Evolutionary conservation across 352 stramenopile species (phyloP).

Genomic region (Phytopythium vexans): DNA sequence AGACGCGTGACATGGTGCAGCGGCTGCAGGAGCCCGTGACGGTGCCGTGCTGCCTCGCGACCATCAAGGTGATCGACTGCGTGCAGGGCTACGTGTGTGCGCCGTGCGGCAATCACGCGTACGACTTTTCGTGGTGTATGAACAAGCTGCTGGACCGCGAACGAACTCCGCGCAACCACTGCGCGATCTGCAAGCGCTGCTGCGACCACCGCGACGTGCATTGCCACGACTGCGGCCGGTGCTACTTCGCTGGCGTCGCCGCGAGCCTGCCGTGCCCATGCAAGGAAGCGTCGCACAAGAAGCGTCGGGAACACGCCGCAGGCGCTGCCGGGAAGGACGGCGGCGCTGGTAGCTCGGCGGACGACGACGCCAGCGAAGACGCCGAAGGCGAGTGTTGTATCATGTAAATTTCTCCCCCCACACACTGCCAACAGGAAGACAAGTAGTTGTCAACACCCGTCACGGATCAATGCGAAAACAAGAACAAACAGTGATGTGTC

Average conservation of each 20-base stretch:
- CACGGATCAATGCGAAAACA: too few relatives aligned
- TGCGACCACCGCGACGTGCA: slow-evolving; percentile 86
- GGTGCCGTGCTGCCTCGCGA: slow-evolving; percentile 56
- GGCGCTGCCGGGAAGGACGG: slow-evolving; percentile 4
- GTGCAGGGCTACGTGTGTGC: slow-evolving; percentile 66
- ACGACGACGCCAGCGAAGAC: slow-evolving; percentile 6
- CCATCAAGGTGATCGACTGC: slow-evolving; percentile 71
- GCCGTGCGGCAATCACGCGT: slow-evolving; percentile 36
- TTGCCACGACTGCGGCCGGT: slow-evolving; percentile 76
- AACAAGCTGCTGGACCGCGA: slow-evolving; percentile 78
- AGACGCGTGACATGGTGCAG: slow-evolving; percentile 80
- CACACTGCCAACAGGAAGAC: too few relatives aligned
- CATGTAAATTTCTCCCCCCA: slow-evolving; percentile 44
- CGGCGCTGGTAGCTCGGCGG: neutral
- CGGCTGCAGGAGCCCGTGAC: slow-evolving; percentile 63
- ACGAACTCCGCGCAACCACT: slow-evolving; percentile 77
- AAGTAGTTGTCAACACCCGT: too few relatives aligned
- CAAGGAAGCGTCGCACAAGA: slow-evolving; percentile 61
- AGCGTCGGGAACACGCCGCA: slow-evolving; percentile 29
- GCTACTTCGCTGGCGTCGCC: slow-evolving; percentile 84
- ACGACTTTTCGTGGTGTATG: slow-evolving; percentile 82
- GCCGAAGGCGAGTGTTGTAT: slow-evolving; percentile 74
- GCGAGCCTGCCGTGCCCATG: slow-evolving; percentile 76
- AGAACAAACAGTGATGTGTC: too few relatives aligned
- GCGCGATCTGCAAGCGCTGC: slow-evolving; percentile 83